These are phyloP conservation scores for Zanthoxylum bungeanum DNA, from an alignment of 345 rosid genomes.

Conservation along the genomic window DNA sequence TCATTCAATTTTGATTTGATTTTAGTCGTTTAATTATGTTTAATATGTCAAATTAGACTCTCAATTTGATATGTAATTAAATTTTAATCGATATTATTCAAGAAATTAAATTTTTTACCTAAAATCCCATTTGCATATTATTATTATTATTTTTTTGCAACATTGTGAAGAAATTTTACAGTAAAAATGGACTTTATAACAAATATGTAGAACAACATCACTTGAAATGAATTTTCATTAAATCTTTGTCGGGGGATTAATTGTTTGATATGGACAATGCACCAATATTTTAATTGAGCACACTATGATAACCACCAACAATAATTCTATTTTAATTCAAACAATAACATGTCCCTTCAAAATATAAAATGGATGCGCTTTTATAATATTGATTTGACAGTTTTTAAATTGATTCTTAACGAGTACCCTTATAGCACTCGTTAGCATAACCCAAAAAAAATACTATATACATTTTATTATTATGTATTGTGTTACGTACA, in stretches of 20 bases:
- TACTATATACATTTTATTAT: no score
- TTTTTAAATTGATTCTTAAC: no score
- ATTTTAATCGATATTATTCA: no score
- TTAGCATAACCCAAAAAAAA: no score
- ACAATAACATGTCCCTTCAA: background rate
- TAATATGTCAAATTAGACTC: no score
- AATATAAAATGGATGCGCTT: background rate
- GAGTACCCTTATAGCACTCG: no score
- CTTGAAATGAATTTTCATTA: background rate
- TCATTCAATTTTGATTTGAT: background rate
- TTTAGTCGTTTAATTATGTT: background rate
- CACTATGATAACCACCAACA: background rate
- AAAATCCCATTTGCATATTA: no score
- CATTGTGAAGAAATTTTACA: background rate
- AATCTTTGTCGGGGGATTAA: constrained; percentile 10
- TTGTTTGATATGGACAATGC: constrained; percentile 17
- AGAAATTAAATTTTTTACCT: no score
- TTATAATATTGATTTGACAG: no score
- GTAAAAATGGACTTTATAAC: background rate
- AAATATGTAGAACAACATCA: background rate
- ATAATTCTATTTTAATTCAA: background rate
- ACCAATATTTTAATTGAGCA: constrained; percentile 6
- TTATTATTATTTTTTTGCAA: no score
- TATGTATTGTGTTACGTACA: no score
- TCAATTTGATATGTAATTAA: no score